Conservation (phyloP, 495 filamentous ascomycete species). For the Lindgomyces ingoldianus region DNA sequence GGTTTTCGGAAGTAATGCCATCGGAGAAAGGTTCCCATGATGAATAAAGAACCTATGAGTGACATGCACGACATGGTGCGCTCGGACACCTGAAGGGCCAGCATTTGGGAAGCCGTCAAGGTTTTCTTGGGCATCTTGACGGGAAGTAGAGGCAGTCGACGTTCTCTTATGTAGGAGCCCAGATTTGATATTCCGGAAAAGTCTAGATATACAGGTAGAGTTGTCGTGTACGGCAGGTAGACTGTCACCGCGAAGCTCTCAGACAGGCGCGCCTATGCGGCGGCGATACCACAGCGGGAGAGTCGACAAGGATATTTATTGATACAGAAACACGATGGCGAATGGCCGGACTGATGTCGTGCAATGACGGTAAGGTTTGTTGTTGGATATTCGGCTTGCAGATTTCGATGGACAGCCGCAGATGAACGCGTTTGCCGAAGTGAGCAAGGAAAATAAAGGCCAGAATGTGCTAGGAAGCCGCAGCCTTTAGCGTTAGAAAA, state of each 20-base stretch:
- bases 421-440: background rate
- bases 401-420: background rate
- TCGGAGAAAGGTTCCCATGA: slow-evolving; percentile 68
- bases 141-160: background rate
- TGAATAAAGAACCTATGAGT: slow-evolving; percentile 68
- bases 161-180: background rate
- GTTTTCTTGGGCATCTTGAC: background rate
- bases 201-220: background rate
- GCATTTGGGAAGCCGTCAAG: slow-evolving; percentile 9
- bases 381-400: background rate
- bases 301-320: background rate
- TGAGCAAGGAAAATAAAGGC: background rate
- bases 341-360: background rate
- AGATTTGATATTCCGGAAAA: background rate
- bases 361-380: background rate
- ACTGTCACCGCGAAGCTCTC: no score
- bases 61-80: slow-evolving; percentile 70
- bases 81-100: slow-evolving; percentile 63
- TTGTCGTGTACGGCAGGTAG: background rate
- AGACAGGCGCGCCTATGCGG: no score
- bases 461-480: background rate
- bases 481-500: background rate
- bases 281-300: background rate
- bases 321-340: background rate
- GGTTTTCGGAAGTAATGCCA: slow-evolving; percentile 71